Conservation (phyloP, 306 rosid species). For the Corylus avellana region DNA sequence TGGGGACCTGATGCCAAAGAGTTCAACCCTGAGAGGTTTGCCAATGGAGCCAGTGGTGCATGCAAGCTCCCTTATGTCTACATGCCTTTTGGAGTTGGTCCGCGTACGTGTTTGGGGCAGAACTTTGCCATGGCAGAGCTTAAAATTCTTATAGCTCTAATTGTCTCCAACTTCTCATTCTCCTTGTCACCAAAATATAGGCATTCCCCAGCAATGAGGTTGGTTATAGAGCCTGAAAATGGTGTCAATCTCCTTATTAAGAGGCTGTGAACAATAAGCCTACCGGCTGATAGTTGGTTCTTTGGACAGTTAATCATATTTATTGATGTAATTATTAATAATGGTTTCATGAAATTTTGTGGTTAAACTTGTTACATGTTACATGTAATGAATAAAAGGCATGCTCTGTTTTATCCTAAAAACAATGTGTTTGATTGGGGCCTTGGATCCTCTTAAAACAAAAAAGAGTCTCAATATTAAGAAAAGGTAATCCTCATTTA, state of each 20-base stretch:
- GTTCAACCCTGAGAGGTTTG: slow-evolving; percentile 34
- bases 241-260: slow-evolving; percentile 39
- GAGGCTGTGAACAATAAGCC: slow-evolving; percentile 13
- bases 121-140: slow-evolving; percentile 34
- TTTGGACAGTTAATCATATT: no score
- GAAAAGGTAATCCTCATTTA: no score
- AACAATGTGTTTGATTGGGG: no score
- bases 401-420: no score
- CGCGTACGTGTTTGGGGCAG: slow-evolving; percentile 34
- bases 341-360: no score
- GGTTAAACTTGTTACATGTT: no score
- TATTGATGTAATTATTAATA: no score
- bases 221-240: slow-evolving; percentile 33
- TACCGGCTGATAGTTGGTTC: no score
- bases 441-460: no score
- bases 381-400: no score
- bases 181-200: slow-evolving; percentile 37
- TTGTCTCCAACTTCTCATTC: slow-evolving; percentile 42
- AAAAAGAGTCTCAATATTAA: no score
- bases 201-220: slow-evolving; percentile 28
- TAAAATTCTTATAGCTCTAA: slow-evolving; percentile 32
- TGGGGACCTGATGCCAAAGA: slow-evolving; percentile 34
- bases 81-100: slow-evolving; percentile 38
- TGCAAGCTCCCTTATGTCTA: slow-evolving; percentile 33
- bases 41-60: slow-evolving; percentile 27